A percentile compares a stretch with the other conserved stretches of the same genome.
Conservation (phyloP, 164 flowering plant species). For the Piper longum region DNA sequence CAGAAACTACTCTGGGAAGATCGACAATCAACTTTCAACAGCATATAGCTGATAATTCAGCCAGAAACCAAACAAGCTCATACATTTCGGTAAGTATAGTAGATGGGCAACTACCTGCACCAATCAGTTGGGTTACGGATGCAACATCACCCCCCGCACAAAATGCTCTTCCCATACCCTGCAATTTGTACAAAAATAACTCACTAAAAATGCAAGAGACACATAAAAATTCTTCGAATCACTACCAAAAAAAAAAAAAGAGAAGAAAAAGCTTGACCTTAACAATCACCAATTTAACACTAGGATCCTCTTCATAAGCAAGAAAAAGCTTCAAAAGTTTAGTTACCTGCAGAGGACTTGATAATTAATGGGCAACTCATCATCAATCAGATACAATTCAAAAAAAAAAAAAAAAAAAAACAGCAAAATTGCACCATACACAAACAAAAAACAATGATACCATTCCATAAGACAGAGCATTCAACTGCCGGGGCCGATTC, state of each 20-base stretch:
- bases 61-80: no score
- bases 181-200: neutral
- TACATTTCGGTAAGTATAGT: no score
- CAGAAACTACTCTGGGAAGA: no score
- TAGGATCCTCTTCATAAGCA: slow-evolving; percentile 32
- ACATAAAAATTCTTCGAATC: neutral
- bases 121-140: slow-evolving; percentile 4
- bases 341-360: neutral
- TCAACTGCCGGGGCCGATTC: slow-evolving; percentile 73
- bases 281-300: slow-evolving; percentile 54
- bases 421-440: neutral
- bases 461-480: slow-evolving; percentile 61
- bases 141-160: slow-evolving; percentile 16
- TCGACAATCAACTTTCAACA: neutral
- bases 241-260: neutral
- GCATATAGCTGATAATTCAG: no score
- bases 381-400: no score
- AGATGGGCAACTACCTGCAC: slow-evolving; percentile 21
- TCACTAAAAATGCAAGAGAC: neutral
- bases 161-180: slow-evolving; percentile 62
- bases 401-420: neutral
- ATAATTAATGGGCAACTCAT: neutral
- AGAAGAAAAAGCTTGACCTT: slow-evolving; percentile 33
- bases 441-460: slow-evolving; percentile 14
- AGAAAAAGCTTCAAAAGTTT: slow-evolving; percentile 30